A percentile compares a stretch with the other conserved stretches of the same genome.
These are phyloP conservation scores for Ceratocystiopsis sp. DNA, from an alignment of 2,329 filamentous ascomycete genomes.

Conservation along the genomic window DNA sequence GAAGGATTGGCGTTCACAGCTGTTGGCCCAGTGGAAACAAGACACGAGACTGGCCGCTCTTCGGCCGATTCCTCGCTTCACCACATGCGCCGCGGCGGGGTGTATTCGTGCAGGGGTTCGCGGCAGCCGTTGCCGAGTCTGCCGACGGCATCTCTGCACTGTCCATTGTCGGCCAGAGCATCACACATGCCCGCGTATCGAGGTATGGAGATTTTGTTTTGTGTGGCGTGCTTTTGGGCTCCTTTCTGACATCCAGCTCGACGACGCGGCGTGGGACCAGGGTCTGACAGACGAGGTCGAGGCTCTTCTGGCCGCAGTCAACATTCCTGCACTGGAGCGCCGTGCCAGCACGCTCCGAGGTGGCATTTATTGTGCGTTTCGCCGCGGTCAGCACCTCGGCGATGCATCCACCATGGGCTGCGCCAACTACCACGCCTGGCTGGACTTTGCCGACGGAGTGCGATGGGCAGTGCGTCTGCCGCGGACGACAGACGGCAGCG, in stretches of 20 bases:
- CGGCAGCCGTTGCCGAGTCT: background rate
- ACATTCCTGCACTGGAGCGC: background rate
- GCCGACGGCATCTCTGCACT: conserved; percentile 1
- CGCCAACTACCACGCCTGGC: conserved; percentile 3
- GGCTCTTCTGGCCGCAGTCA: background rate
- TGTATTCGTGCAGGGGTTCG: conserved; percentile 1
- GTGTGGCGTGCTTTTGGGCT: background rate
- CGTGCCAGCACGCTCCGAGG: background rate
- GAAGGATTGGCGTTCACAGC: background rate
- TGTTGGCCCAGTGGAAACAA: background rate
- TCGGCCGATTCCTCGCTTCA: background rate
- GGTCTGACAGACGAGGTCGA: background rate
- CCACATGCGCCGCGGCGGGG: background rate
- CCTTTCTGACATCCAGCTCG: background rate
- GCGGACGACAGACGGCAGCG: background rate
- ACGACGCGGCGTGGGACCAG: conserved; percentile 1
- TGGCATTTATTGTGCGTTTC: background rate
- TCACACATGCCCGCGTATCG: background rate
- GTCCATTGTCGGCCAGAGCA: background rate
- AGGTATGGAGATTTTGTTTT: background rate
- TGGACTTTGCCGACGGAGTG: conserved; percentile 4
- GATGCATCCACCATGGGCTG: background rate
- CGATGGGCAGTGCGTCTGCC: conserved; percentile 3
- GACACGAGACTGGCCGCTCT: background rate
- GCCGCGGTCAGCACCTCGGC: background rate